Percentiles rank a stretch among this genome's conserved stretches.
phyloP scores from a whole-genome alignment of 805 yeast species.

The Spathaspora hagerdaliae region DNA sequence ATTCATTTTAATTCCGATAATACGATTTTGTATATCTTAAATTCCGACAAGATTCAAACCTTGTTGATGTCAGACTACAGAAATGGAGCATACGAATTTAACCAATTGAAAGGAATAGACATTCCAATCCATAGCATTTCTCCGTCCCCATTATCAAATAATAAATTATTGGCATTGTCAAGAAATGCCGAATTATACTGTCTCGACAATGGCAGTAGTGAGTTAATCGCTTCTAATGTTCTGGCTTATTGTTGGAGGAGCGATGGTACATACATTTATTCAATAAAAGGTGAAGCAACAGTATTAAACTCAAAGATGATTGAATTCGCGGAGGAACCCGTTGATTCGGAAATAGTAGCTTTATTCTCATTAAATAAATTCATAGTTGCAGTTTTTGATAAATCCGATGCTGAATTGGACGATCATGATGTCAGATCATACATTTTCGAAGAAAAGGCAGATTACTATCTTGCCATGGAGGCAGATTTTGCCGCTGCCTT shows the following conservation, averaged over 20 bases:
- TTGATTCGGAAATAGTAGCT: slow-evolving; percentile 1
- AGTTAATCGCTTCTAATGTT: slow-evolving; percentile 4
- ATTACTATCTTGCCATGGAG: slow-evolving; percentile 5
- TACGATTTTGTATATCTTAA: slow-evolving; percentile 22
- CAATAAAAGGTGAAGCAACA: background rate
- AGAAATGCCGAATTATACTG: background rate
- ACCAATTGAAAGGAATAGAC: background rate
- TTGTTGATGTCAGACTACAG: background rate
- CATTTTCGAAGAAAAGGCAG: slow-evolving; percentile 11
- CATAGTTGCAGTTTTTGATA: slow-evolving; percentile 12
- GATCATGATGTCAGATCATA: slow-evolving; percentile 25
- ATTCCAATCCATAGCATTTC: background rate
- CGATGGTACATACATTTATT: background rate
- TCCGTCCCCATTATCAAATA: slow-evolving; percentile 1
- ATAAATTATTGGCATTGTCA: slow-evolving; percentile 1
- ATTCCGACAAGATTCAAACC: slow-evolving; percentile 9
- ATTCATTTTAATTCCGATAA: slow-evolving; percentile 26
- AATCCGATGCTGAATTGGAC: slow-evolving; percentile 19
- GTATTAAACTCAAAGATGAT: background rate
- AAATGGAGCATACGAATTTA: background rate
- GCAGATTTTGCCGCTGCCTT: slow-evolving; percentile 51
- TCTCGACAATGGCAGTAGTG: background rate
- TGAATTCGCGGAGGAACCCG: slow-evolving; percentile 4
- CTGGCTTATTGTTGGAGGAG: slow-evolving; percentile 1
- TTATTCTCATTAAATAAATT: slow-evolving; percentile 1